Evolutionary conservation across 2,329 filamentous ascomycete genomes (phyloP), one percentile per base, ranked within the genome.

Genomic region (Fusarium anguioides): DNA sequence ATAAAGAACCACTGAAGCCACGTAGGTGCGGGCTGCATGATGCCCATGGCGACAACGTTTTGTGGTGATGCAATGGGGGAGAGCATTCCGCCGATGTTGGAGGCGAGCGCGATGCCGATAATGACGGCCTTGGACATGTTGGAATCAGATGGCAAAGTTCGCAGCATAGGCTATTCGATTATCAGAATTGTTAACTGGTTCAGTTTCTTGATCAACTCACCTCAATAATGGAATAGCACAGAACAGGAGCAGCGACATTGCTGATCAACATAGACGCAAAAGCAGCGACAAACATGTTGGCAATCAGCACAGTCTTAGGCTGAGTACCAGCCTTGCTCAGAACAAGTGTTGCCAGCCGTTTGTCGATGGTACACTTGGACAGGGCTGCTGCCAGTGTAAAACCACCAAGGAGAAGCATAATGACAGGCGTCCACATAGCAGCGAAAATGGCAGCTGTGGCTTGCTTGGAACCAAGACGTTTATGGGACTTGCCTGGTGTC

Each of bases 211-310:
- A 14, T 18, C 6, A 24, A 72, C 84, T 71, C 79, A 92, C 91
- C 85, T 97, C 94, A 61, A 99, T 97, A 74, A 99, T 97, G 20
- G 94, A 97, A 79, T 96, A 98, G 82, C 96, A 99, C 35, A 99
- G 86, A 11, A 99, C 96, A 0, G 96, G 96, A 3, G 96, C 95
- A 2, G 96, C 96, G 26, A 99, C 96, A 71, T 99, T 99, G 80
- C 94, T 97, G 75, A 99, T 98, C 84, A 97, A 93, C 96, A 99
- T 99, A 72, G 94, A 97, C 10, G 96, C 91, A 77, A 99, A 96
- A 75, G 96, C 96, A 54, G 95, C 94, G 39, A 99, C 96, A 72
- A 97, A 94, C 96, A 99, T 99, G 81, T 95, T 97, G 52, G 95
- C 96, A n/a, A 99, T 80, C 6, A 99, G 84, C 5, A 99, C 96